Conservation (phyloP, 805 yeast species). For the Sugiyamaella qingdaonensis region DNA sequence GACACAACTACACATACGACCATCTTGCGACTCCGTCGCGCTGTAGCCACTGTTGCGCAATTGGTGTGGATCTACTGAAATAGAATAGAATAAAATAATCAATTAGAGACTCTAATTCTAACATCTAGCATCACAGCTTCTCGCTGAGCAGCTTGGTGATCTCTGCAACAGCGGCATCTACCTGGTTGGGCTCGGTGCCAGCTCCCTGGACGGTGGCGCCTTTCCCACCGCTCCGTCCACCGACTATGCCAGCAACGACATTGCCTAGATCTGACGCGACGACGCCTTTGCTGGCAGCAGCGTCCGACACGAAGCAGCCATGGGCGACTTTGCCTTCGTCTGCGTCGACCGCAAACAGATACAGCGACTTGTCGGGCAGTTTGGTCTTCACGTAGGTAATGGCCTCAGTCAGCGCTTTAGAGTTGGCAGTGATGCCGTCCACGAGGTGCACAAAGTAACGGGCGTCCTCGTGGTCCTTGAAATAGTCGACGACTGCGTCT, state of each 20-base stretch:
- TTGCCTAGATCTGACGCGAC: slow-evolving; percentile 68
- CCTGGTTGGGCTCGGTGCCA: slow-evolving; percentile 75
- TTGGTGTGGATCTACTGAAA: too few relatives aligned
- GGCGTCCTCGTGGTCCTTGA: slow-evolving; percentile 51
- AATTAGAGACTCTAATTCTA: too few relatives aligned
- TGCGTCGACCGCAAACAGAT: slow-evolving; percentile 67
- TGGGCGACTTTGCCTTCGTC: slow-evolving; percentile 76
- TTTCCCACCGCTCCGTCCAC: slow-evolving; percentile 99
- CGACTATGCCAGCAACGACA: slow-evolving; percentile 66
- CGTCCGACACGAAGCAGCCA: slow-evolving; percentile 83
- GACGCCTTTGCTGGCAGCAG: slow-evolving; percentile 62
- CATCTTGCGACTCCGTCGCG: too few relatives aligned
- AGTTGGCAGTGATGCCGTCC: slow-evolving; percentile 63
- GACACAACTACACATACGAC: too few relatives aligned
- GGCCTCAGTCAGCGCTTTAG: slow-evolving; percentile 93
- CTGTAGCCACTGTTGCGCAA: too few relatives aligned
- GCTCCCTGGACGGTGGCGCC: slow-evolving; percentile 96
- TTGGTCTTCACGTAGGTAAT: slow-evolving; percentile 76
- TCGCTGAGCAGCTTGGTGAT: slow-evolving; percentile 50
- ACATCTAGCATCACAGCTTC: slow-evolving; percentile 4
- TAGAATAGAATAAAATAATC: too few relatives aligned
- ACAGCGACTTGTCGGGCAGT: slow-evolving; percentile 68
- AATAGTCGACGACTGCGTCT: slow-evolving; percentile 70
- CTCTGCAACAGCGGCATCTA: slow-evolving; percentile 69
- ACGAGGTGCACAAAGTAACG: slow-evolving; percentile 61